Percentiles rank a stretch among this genome's conserved stretches.
Conservation (phyloP, 2,329 filamentous ascomycete species). For the Cyanodermella asteris region DNA sequence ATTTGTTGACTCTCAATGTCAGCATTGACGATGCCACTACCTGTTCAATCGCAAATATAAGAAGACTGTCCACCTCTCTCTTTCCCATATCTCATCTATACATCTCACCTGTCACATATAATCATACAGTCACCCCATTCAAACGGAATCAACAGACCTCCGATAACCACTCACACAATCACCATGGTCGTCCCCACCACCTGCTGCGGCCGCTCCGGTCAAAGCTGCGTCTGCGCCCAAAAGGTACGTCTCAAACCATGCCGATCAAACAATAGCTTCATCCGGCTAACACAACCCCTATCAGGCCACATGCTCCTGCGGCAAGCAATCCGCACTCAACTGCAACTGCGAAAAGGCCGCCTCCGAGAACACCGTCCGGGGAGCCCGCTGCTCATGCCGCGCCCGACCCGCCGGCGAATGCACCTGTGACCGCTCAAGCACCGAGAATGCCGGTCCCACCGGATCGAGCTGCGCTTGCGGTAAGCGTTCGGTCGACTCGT, state of each 20-base stretch:
- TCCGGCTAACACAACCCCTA: background rate
- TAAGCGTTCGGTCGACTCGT: conserved; percentile 45
- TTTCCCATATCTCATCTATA: no score
- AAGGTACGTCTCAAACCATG: conserved; percentile 21
- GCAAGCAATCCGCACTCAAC: conserved; percentile 64
- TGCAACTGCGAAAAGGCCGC: conserved; percentile 65
- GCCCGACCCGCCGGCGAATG: conserved; percentile 57
- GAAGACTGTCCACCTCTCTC: no score
- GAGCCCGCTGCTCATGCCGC: conserved; percentile 67
- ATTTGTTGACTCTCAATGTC: no score
- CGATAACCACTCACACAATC: background rate
- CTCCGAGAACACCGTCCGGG: conserved; percentile 50
- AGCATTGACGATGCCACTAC: no score
- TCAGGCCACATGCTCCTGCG: conserved; percentile 50
- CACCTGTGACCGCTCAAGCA: conserved; percentile 51
- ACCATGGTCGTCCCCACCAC: conserved; percentile 26
- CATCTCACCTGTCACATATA: no score
- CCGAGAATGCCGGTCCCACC: conserved; percentile 42
- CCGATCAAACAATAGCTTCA: background rate
- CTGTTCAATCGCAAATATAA: no score
- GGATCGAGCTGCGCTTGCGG: conserved; percentile 58
- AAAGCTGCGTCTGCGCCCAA: conserved; percentile 34
- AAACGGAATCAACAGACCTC: no score
- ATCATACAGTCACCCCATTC: no score
- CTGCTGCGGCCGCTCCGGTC: conserved; percentile 37